Evolutionary conservation across 805 yeast species (phyloP), one percentile per base, ranked within the genome.

Genomic region (Maudiozyma serrabonitensis): DNA sequence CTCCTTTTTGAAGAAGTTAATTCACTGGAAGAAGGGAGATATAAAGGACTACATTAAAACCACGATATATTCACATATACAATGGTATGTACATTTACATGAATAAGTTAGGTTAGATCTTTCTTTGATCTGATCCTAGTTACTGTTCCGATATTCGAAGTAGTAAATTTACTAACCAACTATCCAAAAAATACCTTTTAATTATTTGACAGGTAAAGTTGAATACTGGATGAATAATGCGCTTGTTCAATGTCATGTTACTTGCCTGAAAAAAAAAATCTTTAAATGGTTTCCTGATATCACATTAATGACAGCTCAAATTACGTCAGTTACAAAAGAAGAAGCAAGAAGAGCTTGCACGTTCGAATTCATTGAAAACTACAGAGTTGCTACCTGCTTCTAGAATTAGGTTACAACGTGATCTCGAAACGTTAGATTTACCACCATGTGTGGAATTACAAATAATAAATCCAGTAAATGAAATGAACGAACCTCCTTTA

Each of bases 261-360:
- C 12, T 28, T 28, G 32, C 32, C 32, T 28, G 32, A 28, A 28
- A 28, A 28, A 28, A 28, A 28, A 28, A 28, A 28, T 28, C 12
- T 8, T 28, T 28, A 28, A 11, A 28, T 28, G 9, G 12, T 9
- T 28, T 28, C 32, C 6, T 18, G 13, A 37, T 21, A 21, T 16
- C 5, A 6, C 4, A 37, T 37, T n/a, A 15, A 39, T 23, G 3
- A 39, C 25, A 57, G 65, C 49, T 61, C 21, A 61, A 61, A 52
- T 52, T 61, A 46, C 63, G 64, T 39, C 58, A 57, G 47, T 42
- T 61, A 32, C 62, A 58, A 47, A 54, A 52, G 46, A 53, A 56
- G 50, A 58, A 57, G 42, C 57, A 59, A 39, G 45, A 46, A 45
- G 52, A 49, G 37, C 37, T 28, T 13, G 37, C 35, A 6, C 12